Percentiles rank a stretch among this genome's conserved stretches.
phyloP scores from a whole-genome alignment of 106 monocot genomes.

The Agapanthus africanus region DNA sequence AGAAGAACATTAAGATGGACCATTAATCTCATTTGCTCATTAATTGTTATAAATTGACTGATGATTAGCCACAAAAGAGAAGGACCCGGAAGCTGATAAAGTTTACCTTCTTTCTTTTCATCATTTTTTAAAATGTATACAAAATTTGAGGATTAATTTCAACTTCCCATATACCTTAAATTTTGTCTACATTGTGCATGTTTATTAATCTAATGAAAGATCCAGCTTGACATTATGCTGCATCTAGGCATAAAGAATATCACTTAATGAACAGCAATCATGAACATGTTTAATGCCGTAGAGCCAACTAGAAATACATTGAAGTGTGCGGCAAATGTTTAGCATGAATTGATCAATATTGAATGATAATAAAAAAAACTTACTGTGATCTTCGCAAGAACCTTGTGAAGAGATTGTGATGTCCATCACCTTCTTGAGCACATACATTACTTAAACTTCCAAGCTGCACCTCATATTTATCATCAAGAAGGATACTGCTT shows the following conservation, averaged over 20 bases:
- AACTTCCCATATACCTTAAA: not conserved
- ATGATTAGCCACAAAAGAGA: too few relatives aligned
- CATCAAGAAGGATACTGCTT: conserved; percentile 68
- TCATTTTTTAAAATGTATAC: too few relatives aligned
- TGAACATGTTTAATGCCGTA: not conserved
- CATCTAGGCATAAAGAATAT: not conserved
- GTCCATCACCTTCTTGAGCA: conserved; percentile 36
- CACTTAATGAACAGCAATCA: not conserved
- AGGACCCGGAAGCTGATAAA: too few relatives aligned
- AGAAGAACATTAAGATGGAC: too few relatives aligned
- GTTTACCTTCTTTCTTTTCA: too few relatives aligned
- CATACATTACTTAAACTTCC: conserved; percentile 56
- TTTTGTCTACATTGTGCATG: not conserved
- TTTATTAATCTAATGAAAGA: not conserved
- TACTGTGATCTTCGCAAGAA: conserved; percentile 39
- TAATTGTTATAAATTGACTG: too few relatives aligned
- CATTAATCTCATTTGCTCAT: too few relatives aligned
- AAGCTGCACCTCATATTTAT: conserved; percentile 69
- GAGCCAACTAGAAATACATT: not conserved
- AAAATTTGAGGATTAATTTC: too few relatives aligned
- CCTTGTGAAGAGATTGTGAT: conserved; percentile 40
- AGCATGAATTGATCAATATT: not conserved
- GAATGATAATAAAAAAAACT: conserved; percentile 13
- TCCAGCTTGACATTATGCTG: not conserved
- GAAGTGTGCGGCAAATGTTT: not conserved